Conservation (phyloP, 2,329 filamentous ascomycete species). For the Hymenoscyphus albidus region DNA sequence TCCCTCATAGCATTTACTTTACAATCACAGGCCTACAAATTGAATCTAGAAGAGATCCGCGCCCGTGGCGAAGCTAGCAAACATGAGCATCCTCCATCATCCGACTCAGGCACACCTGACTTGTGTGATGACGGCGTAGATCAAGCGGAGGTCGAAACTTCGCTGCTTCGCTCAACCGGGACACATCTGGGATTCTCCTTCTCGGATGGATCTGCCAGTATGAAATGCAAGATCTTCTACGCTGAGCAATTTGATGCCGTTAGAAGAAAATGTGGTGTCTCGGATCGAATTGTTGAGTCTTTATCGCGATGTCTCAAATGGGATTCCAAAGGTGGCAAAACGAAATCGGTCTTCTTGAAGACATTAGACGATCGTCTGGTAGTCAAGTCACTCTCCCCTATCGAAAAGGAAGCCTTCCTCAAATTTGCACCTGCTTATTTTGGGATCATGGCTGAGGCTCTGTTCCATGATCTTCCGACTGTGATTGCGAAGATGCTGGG, state of each 20-base stretch:
- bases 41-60: constrained; percentile 69
- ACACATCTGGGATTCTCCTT: constrained; percentile 97
- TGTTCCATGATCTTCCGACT: constrained; percentile 92
- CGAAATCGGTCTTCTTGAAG: constrained; percentile 94
- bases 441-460: constrained; percentile 89
- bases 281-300: constrained; percentile 91
- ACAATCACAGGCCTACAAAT: constrained; percentile 80
- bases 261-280: constrained; percentile 85
- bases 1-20: constrained; percentile 92
- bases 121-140: constrained; percentile 39
- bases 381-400: constrained; percentile 71
- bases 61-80: constrained; percentile 43
- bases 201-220: constrained; percentile 85
- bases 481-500: constrained; percentile 99
- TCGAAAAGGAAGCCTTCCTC: constrained; percentile 91
- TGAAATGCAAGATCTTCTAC: constrained; percentile 98
- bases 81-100: constrained; percentile 34
- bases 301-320: constrained; percentile 94
- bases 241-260: constrained; percentile 97
- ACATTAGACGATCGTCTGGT: constrained; percentile 93
- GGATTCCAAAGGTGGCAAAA: constrained; percentile 97
- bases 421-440: constrained; percentile 97
- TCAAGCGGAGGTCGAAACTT: constrained; percentile 78
- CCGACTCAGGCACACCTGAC: constrained; percentile 22
- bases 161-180: constrained; percentile 76